Percentiles rank a stretch among this genome's conserved stretches.
Evolutionary conservation across 768 basidiomycete genomes (phyloP).

Genomic region (Xerocomellus chrysenteron): DNA sequence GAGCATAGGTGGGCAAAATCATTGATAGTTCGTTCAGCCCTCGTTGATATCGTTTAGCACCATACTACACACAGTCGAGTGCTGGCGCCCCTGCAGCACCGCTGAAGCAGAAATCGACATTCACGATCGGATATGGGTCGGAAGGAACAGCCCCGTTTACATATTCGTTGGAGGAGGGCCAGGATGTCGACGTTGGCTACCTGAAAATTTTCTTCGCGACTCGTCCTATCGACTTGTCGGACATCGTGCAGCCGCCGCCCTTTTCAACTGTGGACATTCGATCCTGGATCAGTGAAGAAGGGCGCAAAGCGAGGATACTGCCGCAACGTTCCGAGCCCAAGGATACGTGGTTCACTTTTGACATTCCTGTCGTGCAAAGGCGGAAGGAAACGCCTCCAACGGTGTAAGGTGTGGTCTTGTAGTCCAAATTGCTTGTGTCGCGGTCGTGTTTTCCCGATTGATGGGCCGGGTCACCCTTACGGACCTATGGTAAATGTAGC

Average conservation of each 20-base stretch:
- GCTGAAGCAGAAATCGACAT: neutral
- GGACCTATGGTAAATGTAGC: neutral
- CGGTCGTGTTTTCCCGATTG: neutral
- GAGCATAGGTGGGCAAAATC: conserved; percentile 30
- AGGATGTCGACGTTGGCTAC: conserved; percentile 40
- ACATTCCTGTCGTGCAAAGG: conserved; percentile 20
- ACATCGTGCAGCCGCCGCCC: conserved; percentile 35
- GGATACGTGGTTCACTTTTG: conserved; percentile 19
- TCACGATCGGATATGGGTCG: conserved; percentile 44
- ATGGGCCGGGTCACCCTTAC: neutral
- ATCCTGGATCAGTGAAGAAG: neutral
- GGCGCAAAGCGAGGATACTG: neutral
- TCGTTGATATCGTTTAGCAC: neutral
- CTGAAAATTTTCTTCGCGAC: conserved; percentile 46
- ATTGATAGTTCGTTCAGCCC: neutral
- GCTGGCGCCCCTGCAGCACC: conserved; percentile 4
- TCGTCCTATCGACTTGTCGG: conserved; percentile 33
- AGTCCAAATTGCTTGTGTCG: neutral
- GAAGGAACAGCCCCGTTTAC: conserved; percentile 33
- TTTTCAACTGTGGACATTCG: conserved; percentile 15
- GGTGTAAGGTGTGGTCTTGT: neutral
- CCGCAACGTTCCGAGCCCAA: neutral
- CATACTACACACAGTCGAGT: conserved; percentile 7
- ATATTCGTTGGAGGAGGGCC: conserved; percentile 31
- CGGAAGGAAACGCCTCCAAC: neutral